Evolutionary conservation across 108 stramenopile genomes (phyloP).

Genomic region (Nitzschia palea): DNA sequence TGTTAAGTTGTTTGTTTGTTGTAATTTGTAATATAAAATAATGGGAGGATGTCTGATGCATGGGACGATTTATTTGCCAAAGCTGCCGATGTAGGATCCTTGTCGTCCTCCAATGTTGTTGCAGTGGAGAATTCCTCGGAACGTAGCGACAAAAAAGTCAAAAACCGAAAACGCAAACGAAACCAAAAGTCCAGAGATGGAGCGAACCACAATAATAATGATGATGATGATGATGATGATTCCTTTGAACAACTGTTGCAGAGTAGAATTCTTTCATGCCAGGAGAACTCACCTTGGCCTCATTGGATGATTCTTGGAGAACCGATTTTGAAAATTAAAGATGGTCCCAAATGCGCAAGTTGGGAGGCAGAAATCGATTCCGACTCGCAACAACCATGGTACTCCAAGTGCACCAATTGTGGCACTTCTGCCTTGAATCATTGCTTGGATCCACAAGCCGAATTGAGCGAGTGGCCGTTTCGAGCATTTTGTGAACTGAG

Average conservation of each 20-base stretch:
- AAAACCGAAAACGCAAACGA: constrained; percentile 12
- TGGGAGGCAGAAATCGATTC: not conserved
- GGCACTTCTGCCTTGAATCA: constrained; percentile 10
- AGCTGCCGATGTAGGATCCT: constrained; percentile 8
- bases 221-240: not conserved
- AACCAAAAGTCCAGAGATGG: not conserved
- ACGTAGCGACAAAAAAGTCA: not conserved
- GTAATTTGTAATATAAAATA: not conserved
- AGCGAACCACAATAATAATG: not conserved
- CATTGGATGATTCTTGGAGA: not conserved
- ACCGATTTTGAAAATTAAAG: not conserved
- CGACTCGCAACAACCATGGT: not conserved
- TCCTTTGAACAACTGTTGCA: not conserved
- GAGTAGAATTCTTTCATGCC: not conserved
- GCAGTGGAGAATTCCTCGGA: not conserved
- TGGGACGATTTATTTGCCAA: constrained; percentile 28
- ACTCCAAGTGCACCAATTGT: not conserved
- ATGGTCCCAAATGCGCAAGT: not conserved
- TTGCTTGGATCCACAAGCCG: not conserved
- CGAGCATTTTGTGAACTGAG: not conserved
- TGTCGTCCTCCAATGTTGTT: not conserved
- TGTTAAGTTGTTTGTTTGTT: too few species aligned
- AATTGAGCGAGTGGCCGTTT: constrained; percentile 6
- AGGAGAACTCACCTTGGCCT: not conserved
- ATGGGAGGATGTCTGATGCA: not conserved